Evolutionary conservation across 768 basidiomycete genomes (phyloP), one percentile per base, ranked within the genome.

Genomic region (Exidia glandulosa): DNA sequence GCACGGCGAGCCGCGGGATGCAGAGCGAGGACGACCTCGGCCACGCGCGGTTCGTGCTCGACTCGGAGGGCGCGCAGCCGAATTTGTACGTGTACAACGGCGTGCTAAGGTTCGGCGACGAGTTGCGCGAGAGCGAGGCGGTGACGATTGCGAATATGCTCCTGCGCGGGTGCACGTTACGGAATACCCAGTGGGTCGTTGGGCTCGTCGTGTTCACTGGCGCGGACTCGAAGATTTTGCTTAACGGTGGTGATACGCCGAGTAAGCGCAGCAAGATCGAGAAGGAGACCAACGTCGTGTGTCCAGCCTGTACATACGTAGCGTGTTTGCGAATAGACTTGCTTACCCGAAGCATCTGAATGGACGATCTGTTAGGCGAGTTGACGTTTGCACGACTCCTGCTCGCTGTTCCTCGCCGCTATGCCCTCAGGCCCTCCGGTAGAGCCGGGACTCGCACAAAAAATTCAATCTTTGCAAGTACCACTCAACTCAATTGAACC

Each of bases 191-290:
- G 32, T 97, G 94, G 94, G 80, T 94, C 56, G 88, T 97, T 62
- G 94, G 92, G 3, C 71, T 97, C n/a, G 94, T 96, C 13, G 86
- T 86, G 29, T 97, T 92, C 72, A 97, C 94, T 0, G 94, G 94
- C 37, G 81, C 84, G 1, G 94, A 97, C 73, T 89, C 90, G 41
- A 92, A 90, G 79, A 93, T 93, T 66, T 89, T 91, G 82, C 74
- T 92, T 61, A 94, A 94, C 64, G 90, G 90, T 33, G 94, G 94
- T 23, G 87, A 86, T 14, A 97, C 93, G 1, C 94, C 94, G 1
- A 92, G 89, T n/a, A 98, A 98, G 69, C 87, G 91, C 61, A 90
- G 87, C 67, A 98, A 94, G 79, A 97, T 98, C 68, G 94, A 97
- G 76, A 89, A 85, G 75, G 95, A 98, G 77, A 98, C 95, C 9